Percentiles rank a stretch among this genome's conserved stretches.
These are phyloP conservation scores for Luvunga scandens DNA, from an alignment of 345 rosid genomes.

Conservation along the genomic window DNA sequence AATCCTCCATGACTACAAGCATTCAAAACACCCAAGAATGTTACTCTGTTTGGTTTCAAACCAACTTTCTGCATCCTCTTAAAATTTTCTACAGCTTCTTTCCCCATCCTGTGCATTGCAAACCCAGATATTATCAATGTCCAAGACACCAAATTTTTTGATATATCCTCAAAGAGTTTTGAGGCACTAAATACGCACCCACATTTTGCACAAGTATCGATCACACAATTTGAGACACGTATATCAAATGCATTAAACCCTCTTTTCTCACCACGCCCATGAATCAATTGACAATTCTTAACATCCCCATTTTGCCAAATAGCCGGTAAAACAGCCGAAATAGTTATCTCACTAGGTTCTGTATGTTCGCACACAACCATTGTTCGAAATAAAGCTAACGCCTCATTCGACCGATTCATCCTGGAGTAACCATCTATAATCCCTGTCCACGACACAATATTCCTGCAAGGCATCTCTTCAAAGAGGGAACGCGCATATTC, in stretches of 20 bases:
- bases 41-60: constrained; percentile 60
- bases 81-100: constrained; percentile 58
- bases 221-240: constrained; percentile 60
- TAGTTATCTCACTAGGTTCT: too few relatives aligned
- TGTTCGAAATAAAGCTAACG: too few relatives aligned
- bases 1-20: constrained; percentile 91
- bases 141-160: constrained; percentile 72
- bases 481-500: constrained; percentile 54
- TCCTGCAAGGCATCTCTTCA: constrained; percentile 61
- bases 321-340: constrained; percentile 47
- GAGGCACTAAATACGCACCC: constrained; percentile 60
- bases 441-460: constrained; percentile 37
- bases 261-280: constrained; percentile 52
- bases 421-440: constrained; percentile 77
- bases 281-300: constrained; percentile 54
- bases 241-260: constrained; percentile 57
- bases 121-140: constrained; percentile 72
- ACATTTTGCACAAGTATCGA: constrained; percentile 74
- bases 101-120: constrained; percentile 83
- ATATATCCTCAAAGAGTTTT: constrained; percentile 52
- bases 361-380: too few relatives aligned
- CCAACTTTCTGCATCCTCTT: constrained; percentile 58
- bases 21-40: constrained; percentile 69
- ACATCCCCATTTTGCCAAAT: constrained; percentile 46
- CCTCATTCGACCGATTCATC: constrained; percentile 17